Base-by-base conservation (phyloP, 1,139 yeast genomes). In the Blastobotrys malaysiensis region DNA sequence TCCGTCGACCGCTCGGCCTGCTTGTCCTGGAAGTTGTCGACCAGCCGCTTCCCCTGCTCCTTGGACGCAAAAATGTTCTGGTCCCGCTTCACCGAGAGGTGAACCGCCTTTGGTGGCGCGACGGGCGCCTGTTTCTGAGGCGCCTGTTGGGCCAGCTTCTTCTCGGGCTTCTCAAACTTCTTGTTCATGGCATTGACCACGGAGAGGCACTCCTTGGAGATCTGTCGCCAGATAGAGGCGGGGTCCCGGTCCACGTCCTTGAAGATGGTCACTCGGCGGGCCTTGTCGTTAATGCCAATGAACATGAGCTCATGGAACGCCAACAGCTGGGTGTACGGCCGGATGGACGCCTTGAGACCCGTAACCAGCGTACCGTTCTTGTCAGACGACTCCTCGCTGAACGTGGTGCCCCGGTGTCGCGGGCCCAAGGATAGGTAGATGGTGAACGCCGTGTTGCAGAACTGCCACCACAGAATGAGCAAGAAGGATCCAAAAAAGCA, bases 401-500 rank as follows among this genome's bases (percentile, higher is more conserved):
- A 77, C 19, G 88, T 82, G 55, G 81, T 82, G 22, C 84, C 84
- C 36, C 88, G 82, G 63, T 86, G 89, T 51, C 86, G 69, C 61
- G 98, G 93, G 0, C 97, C 97, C 57, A 88, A 78, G 7, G 90
- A 79, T 65, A 91, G 78, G 68, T 88, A 91, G 3, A 89, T 84
- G 59, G 81, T 76, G 65, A 83, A 90, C 1, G 83, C 73, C 56
- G 80, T 78, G 67, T 87, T 86, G 36, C 81, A 70, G 9, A 81
- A 57, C 61, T 85, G 90, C 87, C 90, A 86, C 19, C 76, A 63
- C 45, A 77, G 62, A 3, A 77, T 61, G 4, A 78, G 60, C 9
- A 77, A 63, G 57, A 77, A 74, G 3, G 82, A 70, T 1, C 75
- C 62, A 46, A 74, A 67, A 1, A 76, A 62, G 5, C 79, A 60